A percentile compares a stretch with the other conserved stretches of the same genome.
Evolutionary conservation across 495 filamentous ascomycete species (phyloP).

Genomic region (Aspergillus leporis): DNA sequence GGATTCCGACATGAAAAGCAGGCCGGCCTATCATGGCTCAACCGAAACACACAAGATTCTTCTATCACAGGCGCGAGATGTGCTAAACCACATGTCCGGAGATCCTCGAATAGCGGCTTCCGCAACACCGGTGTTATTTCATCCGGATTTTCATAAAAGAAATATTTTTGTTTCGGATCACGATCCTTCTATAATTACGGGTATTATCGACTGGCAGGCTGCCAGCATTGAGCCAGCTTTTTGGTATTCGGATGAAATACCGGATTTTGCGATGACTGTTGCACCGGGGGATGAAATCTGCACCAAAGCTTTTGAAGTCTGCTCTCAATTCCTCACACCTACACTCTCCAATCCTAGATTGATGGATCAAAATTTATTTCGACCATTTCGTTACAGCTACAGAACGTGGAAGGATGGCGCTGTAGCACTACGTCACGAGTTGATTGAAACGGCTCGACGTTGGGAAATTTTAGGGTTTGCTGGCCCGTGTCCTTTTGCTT

Average conservation of each 20-base stretch:
- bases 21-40: conserved; percentile 30
- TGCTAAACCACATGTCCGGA: conserved; percentile 29
- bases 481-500: conserved; percentile 36
- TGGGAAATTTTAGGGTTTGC: conserved; percentile 43
- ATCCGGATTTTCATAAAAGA: neutral
- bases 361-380: conserved; percentile 40
- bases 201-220: conserved; percentile 45
- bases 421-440: conserved; percentile 39
- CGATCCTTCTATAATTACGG: conserved; percentile 26
- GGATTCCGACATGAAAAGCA: conserved; percentile 11
- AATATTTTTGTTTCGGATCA: neutral
- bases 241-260: conserved; percentile 36
- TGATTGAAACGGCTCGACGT: conserved; percentile 38
- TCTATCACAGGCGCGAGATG: conserved; percentile 17
- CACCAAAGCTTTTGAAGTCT: conserved; percentile 34
- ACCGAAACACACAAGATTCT: conserved; percentile 27
- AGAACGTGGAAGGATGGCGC: conserved; percentile 47
- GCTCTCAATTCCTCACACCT: conserved; percentile 32
- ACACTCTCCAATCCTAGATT: conserved; percentile 34
- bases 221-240: conserved; percentile 41
- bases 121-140: neutral
- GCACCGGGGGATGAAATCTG: conserved; percentile 21
- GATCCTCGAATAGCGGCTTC: conserved; percentile 24
- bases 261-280: conserved; percentile 31
- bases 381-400: conserved; percentile 44